Evolutionary conservation across 2,329 filamentous ascomycete genomes (phyloP).

Genomic region (Ascochyta fabae): DNA sequence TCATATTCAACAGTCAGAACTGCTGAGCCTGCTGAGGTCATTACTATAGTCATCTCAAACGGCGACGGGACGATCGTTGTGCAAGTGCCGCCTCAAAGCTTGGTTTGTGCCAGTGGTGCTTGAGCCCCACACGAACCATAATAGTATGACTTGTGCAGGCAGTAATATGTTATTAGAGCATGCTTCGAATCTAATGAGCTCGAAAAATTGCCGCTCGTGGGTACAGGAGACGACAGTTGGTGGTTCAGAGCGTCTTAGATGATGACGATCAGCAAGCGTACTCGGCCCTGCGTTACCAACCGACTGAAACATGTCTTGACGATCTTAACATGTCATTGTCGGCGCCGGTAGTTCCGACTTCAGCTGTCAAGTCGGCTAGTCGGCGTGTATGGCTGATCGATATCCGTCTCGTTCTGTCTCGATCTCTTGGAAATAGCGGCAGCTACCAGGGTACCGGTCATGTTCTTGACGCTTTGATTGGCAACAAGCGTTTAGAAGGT

Average conservation of each 20-base stretch:
- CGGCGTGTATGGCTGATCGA: conserved; percentile 5
- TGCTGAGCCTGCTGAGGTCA: background rate
- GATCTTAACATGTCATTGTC: conserved; percentile 29
- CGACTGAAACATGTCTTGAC: conserved; percentile 18
- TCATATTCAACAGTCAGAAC: background rate
- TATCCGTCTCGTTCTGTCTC: background rate
- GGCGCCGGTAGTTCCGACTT: conserved; percentile 18
- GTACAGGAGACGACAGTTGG: background rate
- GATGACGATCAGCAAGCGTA: conserved; percentile 24
- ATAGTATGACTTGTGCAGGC: background rate
- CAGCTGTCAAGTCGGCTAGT: conserved; percentile 8
- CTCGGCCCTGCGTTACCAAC: conserved; percentile 13
- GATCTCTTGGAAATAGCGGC: background rate
- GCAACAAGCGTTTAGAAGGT: background rate
- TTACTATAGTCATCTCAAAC: background rate
- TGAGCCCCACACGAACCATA: background rate
- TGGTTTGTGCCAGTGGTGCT: conserved; percentile 1
- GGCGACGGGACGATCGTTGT: background rate
- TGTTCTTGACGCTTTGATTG: background rate
- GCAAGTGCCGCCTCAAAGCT: background rate
- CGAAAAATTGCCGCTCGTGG: background rate
- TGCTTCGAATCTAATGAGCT: background rate
- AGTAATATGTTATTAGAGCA: background rate
- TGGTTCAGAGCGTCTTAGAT: conserved; percentile 6
- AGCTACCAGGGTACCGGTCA: background rate